These are phyloP conservation scores for Eleusine coracana DNA, from an alignment of 176 grass and related monocot species.

Conservation along the genomic window DNA sequence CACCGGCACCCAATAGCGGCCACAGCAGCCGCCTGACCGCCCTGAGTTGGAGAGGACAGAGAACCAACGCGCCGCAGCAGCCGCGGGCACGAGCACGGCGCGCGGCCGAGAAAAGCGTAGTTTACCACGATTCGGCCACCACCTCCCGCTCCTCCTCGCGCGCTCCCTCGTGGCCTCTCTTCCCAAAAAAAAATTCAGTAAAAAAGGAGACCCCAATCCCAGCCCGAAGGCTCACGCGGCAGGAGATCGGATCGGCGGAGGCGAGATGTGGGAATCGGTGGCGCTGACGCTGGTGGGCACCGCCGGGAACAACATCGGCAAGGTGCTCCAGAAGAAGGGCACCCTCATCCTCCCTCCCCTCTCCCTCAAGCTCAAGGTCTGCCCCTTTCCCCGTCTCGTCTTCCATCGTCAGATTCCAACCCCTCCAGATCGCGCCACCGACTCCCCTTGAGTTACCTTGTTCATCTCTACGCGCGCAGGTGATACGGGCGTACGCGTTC, in stretches of 20 bases:
- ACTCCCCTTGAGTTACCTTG: background rate
- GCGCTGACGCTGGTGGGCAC: conserved; percentile 82
- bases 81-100: background rate
- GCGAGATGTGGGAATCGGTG: conserved; percentile 90
- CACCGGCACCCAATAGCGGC: background rate
- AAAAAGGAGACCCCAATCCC: conserved; percentile 21
- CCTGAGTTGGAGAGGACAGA: background rate
- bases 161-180: conserved; percentile 18
- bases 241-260: conserved; percentile 26
- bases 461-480: conserved; percentile 45
- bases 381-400: background rate
- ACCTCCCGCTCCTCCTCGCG: background rate
- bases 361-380: conserved; percentile 98
- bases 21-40: background rate
- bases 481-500: conserved; percentile 77
- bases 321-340: conserved; percentile 98
- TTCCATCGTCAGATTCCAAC: background rate
- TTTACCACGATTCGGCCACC: conserved; percentile 28
- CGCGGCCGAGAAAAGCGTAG: conserved; percentile 34
- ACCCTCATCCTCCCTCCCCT: conserved; percentile 96
- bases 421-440: conserved; percentile 28
- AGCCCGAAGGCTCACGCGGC: background rate
- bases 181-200: conserved; percentile 15
- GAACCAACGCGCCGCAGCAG: background rate
- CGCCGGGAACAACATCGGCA: conserved; percentile 97